phyloP scores from a whole-genome alignment of 1,139 yeast genomes.

The Groenewaldozyma auringiensis region DNA sequence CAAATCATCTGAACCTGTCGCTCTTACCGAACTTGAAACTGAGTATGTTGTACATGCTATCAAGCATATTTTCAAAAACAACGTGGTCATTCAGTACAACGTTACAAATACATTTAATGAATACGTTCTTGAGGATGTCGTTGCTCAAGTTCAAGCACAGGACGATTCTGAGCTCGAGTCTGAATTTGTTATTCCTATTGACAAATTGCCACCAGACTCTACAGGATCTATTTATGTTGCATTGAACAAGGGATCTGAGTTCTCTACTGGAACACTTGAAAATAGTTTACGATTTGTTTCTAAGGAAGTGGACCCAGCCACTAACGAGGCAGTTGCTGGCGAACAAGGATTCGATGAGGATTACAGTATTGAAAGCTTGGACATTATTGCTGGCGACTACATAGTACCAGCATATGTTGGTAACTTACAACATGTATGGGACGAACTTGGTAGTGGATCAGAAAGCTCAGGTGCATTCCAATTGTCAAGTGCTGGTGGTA shows the following conservation, averaged over 20 bases:
- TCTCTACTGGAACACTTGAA: constrained; percentile 49
- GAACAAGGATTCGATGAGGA: constrained; percentile 93
- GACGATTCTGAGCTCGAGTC: constrained; percentile 64
- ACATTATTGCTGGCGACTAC: constrained; percentile 74
- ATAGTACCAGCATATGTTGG: constrained; percentile 71
- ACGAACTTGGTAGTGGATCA: constrained; percentile 46
- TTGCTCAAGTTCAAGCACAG: constrained; percentile 57
- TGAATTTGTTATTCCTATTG: constrained; percentile 56
- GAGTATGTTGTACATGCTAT: constrained; percentile 84
- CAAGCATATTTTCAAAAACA: constrained; percentile 71
- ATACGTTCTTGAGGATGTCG: constrained; percentile 67
- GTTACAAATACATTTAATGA: constrained; percentile 80
- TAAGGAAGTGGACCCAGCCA: constrained; percentile 71
- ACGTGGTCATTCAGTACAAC: constrained; percentile 77
- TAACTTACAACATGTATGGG: constrained; percentile 67
- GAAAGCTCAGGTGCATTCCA: constrained; percentile 58
- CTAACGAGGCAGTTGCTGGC: constrained; percentile 47
- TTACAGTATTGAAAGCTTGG: constrained; percentile 80
- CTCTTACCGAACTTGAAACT: constrained; percentile 85
- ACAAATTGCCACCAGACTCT: constrained; percentile 60
- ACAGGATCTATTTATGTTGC: constrained; percentile 76
- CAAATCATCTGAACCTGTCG: constrained; percentile 59
- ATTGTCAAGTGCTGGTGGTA: constrained; percentile 35
- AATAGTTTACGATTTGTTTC: constrained; percentile 69
- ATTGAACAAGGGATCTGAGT: constrained; percentile 48